phyloP scores from a whole-genome alignment of 179 eudicot genomes.

The Heliamphora pulchella region DNA sequence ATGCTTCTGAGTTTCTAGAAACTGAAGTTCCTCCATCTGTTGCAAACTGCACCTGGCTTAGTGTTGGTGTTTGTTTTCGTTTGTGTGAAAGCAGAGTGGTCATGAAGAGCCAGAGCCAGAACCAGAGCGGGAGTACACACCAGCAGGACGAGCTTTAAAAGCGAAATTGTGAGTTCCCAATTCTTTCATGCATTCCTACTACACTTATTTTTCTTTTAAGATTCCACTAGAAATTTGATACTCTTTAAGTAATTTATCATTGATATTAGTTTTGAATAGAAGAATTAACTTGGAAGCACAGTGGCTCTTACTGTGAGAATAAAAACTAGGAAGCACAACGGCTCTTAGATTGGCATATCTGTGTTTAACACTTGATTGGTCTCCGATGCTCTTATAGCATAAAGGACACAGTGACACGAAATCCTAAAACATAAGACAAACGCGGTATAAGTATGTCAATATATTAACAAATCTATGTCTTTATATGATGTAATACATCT shows the following conservation, averaged over 20 bases:
- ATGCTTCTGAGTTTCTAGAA: neutral
- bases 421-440: too few species aligned
- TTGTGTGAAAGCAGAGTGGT: slow-evolving; percentile 37
- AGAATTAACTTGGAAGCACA: neutral
- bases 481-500: too few species aligned
- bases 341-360: neutral
- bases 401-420: too few species aligned
- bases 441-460: too few species aligned
- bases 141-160: slow-evolving; percentile 76
- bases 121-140: slow-evolving; percentile 66
- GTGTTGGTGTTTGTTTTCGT: neutral
- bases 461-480: too few species aligned
- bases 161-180: slow-evolving; percentile 61
- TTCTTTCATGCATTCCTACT: neutral
- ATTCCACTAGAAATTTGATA: neutral
- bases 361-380: neutral
- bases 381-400: neutral
- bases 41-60: neutral
- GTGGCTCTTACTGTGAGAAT: too few species aligned
- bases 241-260: neutral
- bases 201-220: neutral
- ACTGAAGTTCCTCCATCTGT: slow-evolving; percentile 12
- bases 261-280: neutral
- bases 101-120: slow-evolving; percentile 62
- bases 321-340: too few species aligned